Evolutionary conservation across 257 asterid genomes (phyloP), one percentile per base, ranked within the genome.

Genomic region (Rauvolfia tetraphylla): DNA sequence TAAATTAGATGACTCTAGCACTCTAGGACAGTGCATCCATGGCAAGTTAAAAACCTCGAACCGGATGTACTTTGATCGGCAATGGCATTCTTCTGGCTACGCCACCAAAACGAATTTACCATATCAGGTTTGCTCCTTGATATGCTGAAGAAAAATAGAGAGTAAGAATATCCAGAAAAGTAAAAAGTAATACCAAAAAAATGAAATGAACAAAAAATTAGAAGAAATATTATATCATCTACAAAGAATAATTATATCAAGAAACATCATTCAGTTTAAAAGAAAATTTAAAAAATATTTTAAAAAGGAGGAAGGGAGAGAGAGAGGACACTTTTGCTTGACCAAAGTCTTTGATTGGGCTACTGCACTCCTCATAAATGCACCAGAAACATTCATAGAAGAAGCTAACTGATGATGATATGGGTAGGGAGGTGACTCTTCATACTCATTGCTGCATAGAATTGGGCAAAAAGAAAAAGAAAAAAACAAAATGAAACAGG

Each of bases 81-180:
- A 78, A 87, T 83, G 78, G 76, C 90, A 83, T 91, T 90, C 85
- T 89, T 90, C 85, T 85, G 85, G 86, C 88, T 81, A 73, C 85
- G 89, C 81, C 86, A 82, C 97, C 97, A 90, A 83, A 88, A 88
- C 41, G 95, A 79, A 84, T 88, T 83, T 68, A 96, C 88, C 71
- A 88, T 81, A 83, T 89, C 84, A 67, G 96, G 97, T 81, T 86
- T 92, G 73, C 95, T 91, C 80, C 85, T 90, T 13, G 92, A 84
- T 78, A 83, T 81, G 83, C 98, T 93, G 92, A 78, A 83, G 29
- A 78, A 74, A 71, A 86, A 83, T 41, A 81, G 54, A 84, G 84
- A 54, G 39, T 58, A 59, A 34, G 59, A 51, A 82, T 62, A 68
- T 76, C 44, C 27, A 17, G 49, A 63, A 79, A 51, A 57, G 74